Base-by-base conservation (phyloP, 139 green algal species). In the Ostreobium quekettii region DNA sequence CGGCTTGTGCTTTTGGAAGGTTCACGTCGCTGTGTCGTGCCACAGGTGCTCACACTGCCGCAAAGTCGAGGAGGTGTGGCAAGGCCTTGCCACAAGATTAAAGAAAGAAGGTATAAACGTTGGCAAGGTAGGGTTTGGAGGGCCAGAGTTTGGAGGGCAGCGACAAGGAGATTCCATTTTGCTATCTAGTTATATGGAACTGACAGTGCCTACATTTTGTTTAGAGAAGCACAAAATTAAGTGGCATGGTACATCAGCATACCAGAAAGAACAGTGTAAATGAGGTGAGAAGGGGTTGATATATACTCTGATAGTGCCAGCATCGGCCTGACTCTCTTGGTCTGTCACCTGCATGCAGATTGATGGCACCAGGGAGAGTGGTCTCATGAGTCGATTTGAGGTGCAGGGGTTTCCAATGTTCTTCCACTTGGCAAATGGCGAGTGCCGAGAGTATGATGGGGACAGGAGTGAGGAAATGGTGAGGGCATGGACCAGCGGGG, bases 211-310 rank as follows among this genome's bases (percentile, higher is more conserved):
- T n/a, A n/a, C n/a, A n/a, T n/a, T n/a, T n/a, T n/a, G n/a, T n/a
- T n/a, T n/a, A n/a, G n/a, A 53, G 42, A 53, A 53, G 42, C 42
- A 53, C 42, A 11, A 53, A 19, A 53, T 53, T 19, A 53, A 53
- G 42, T n/a, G n/a, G n/a, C n/a, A n/a, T n/a, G n/a, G n/a, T n/a
- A n/a, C n/a, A n/a, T n/a, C n/a, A n/a, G n/a, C n/a, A n/a, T n/a
- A 19, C 19, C 42, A 19, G 42, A 53, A 53, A 53, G 11, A 19
- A 26, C 11, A 53, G 42, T 53, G 42, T 19, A 53, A 53, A 26
- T 53, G 42, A 19, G 15, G 19, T 26, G 42, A 26, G 42, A 53
- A 26, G 42, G 42, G 42, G 15, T 53, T 53, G 42, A 53, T 53
- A 53, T 53, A 19, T 26, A 53, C 11, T 53, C 19, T 26, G 42